Evolutionary conservation across 177 flowering plant genomes (phyloP).

Genomic region (Tripterygium wilfordii): DNA sequence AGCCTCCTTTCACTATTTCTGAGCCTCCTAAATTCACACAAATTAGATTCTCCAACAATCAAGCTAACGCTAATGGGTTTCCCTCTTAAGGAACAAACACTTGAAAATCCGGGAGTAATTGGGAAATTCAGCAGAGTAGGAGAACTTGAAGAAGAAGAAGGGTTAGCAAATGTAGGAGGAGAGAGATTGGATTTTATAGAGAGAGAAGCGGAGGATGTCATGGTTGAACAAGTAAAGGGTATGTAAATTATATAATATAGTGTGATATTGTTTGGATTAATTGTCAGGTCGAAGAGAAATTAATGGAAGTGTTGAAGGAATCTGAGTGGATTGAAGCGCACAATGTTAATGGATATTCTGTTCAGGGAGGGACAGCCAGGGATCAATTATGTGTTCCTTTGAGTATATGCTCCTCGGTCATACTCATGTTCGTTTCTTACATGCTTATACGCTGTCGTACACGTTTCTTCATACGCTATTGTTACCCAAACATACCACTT

Average conservation of each 20-base stretch:
- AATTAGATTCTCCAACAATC: not conserved
- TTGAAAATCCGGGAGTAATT: not conserved
- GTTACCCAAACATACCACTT: no score
- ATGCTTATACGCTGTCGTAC: no score
- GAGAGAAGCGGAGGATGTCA: slow-evolving; percentile 17
- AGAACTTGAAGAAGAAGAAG: slow-evolving; percentile 1
- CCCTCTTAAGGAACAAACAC: slow-evolving; percentile 1
- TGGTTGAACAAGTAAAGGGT: slow-evolving; percentile 8
- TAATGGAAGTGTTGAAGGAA: slow-evolving; percentile 15
- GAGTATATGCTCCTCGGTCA: slow-evolving; percentile 21
- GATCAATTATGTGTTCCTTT: slow-evolving; percentile 11
- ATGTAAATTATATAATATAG: no score
- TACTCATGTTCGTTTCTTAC: no score
- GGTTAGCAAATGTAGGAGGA: slow-evolving; percentile 12
- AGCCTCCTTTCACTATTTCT: not conserved
- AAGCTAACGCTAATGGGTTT: slow-evolving; percentile 18
- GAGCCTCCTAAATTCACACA: not conserved
- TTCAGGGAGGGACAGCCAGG: not conserved
- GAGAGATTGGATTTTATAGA: slow-evolving; percentile 28
- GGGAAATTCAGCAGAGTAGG: slow-evolving; percentile 4
- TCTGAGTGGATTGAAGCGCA: slow-evolving; percentile 9
- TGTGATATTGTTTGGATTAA: no score
- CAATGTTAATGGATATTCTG: slow-evolving; percentile 25
- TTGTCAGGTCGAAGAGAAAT: no score
- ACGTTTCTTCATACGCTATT: no score